Base-by-base conservation (phyloP, 2,329 filamentous ascomycete genomes). In the Macroventuria anomochaeta region DNA sequence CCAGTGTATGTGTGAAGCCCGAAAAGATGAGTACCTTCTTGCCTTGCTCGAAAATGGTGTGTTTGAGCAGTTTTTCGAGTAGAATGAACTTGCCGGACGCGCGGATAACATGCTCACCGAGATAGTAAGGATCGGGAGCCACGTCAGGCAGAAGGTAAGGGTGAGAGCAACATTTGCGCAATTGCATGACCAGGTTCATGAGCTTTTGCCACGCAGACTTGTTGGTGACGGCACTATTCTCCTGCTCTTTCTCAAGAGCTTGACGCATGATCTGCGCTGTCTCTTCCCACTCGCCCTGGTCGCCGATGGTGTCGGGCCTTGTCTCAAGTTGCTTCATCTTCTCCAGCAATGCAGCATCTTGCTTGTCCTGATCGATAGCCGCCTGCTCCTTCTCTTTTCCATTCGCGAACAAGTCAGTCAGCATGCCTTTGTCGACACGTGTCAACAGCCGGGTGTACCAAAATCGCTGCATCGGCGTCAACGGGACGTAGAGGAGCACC, bases 241-340 rank as follows among this genome's bases (percentile, higher is more conserved):
- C 63, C 21, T 73, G 65, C 48, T 76, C 74, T 10, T 75, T 70
- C 8, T 70, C 59, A 2, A 90, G 50, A 89, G 97, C 78, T 93
- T 96, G 75, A 90, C 93, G 83, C 92, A 97, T 81, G 95, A 97
- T 87, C 93, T 89, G 75, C 93, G 93, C 79, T 88, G 93, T 78
- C 96, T 96, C 55, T 10, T 77, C 75, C 81, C 81, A 84, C 7
- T 63, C 60, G 72, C 71, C 44, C 23, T 46, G 28, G 4, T 43
- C 48, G 5, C 40, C 47, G 21, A 42, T 32, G 28, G 42, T 10
- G 5, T 40, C 47, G 17, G 57, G 55, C 20, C 63, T 36, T n/a
- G 47, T 44, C 23, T 68, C 53, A 3, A 65, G 54, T 23, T 75
- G 65, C 17, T 76, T 64, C 12, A 75, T 62, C 3, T 65, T 63